Evolutionary conservation across 2,329 filamentous ascomycete genomes (phyloP), one percentile per base, ranked within the genome.

Genomic region (Cadophora sp.): DNA sequence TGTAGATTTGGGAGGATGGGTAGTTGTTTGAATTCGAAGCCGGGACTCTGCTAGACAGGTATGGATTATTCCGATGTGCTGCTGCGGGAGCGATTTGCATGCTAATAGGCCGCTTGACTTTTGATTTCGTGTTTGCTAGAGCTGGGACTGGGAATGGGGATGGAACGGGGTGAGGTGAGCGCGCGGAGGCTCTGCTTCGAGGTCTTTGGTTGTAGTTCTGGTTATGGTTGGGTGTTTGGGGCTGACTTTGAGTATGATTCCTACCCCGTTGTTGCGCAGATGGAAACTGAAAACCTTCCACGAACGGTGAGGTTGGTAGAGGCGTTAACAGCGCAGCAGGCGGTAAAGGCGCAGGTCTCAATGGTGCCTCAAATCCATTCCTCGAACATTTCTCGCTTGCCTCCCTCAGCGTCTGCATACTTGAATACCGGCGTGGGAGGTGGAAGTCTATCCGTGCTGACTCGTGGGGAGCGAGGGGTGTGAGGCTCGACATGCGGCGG

Each of bases 1-100:
- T 24, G 24, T 30, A 39, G 81, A 81, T 36, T 78, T 81, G 56
- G 8, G 4, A 18, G 33, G 16, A 55, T 24, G 18, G 67, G 78
- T n/a, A n/a, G 83, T 72, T 69, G n/a, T 39, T 83, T 70, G 81
- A 55, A 43, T 14, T 62, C 41, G 8, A 24, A 36, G n/a, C 4
- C n/a, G n/a, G 24, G 41, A 14, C 2, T 47, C 27, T 22, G 50
- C 50, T 50, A n/a, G 50, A 30, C 9, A 59, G 43, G 43, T 30
- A 67, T 48, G 5, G 64, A 33, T 48, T 53, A 22, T 50, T 50
- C 16, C 45, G 11, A 24, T 50, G 41, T 4, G 41, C n/a, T 20
- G 45, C 43, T 6, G 41, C 58, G 24, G 62, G n/a, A 7, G 51
- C 63, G 33, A 67, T 62, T 68, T 73, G 69, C 67, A 73, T 71